phyloP scores from a whole-genome alignment of 768 basidiomycete genomes.

The Antrodiella citrinella region DNA sequence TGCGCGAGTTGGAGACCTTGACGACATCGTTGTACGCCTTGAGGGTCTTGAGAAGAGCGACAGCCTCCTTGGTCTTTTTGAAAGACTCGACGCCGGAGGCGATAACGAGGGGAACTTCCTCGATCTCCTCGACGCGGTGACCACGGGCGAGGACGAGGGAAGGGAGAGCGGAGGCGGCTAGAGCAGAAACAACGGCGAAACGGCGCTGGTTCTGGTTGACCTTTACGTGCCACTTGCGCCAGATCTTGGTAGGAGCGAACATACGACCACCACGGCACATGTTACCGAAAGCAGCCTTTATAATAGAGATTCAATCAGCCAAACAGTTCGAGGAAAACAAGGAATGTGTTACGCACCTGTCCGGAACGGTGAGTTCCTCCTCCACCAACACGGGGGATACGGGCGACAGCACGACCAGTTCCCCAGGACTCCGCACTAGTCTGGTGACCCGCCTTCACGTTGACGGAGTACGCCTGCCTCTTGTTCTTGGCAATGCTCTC shows the following conservation, averaged over 20 bases:
- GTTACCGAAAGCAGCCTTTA: conserved; percentile 99
- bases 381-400: conserved; percentile 99
- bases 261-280: conserved; percentile 99
- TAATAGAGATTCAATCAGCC: conserved; percentile 3
- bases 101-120: conserved; percentile 94
- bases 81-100: conserved; percentile 72
- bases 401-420: conserved; percentile 99
- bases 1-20: conserved; percentile 97
- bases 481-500: conserved; percentile 98
- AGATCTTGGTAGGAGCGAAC: conserved; percentile 99
- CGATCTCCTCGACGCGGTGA: conserved; percentile 95
- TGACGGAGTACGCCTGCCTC: conserved; percentile 94
- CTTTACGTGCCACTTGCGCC: conserved; percentile 99
- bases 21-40: conserved; percentile 87
- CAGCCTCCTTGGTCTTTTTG: conserved; percentile 95
- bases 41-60: conserved; percentile 84
- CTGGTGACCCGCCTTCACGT: conserved; percentile 97
- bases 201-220: conserved; percentile 99
- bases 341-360: conserved; percentile 45
- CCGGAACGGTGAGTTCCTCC: conserved; percentile 98
- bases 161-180: conserved; percentile 95
- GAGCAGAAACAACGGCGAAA: conserved; percentile 94
- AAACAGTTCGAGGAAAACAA: background rate
- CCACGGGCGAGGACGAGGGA: conserved; percentile 98
- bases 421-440: conserved; percentile 99